phyloP scores from a whole-genome alignment of 345 rosid genomes.

The Populus davidiana region DNA sequence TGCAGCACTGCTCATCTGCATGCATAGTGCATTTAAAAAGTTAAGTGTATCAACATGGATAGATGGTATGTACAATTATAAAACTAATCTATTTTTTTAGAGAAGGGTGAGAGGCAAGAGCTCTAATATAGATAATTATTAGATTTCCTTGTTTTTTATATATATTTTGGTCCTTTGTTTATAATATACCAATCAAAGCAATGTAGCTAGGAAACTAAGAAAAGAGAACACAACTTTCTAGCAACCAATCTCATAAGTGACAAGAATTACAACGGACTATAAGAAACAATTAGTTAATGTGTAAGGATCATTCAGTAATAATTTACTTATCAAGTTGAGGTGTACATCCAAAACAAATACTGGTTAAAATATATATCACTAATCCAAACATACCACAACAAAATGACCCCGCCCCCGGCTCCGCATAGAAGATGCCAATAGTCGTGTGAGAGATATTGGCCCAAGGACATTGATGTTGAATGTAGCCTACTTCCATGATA shows the following conservation, averaged over 20 bases:
- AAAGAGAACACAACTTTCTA: no score
- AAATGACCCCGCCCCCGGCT: slow-evolving; percentile 82
- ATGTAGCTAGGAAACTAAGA: no score
- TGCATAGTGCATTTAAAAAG: slow-evolving; percentile 6
- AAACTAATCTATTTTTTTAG: no score
- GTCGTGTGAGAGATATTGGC: slow-evolving; percentile 77
- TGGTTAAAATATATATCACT: neutral
- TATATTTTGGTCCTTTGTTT: no score
- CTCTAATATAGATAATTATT: no score
- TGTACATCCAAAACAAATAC: neutral
- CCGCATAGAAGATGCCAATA: slow-evolving; percentile 75
- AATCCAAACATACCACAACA: slow-evolving; percentile 77
- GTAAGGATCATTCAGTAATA: neutral
- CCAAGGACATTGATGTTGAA: slow-evolving; percentile 81
- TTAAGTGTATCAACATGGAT: neutral
- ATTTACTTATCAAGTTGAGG: neutral
- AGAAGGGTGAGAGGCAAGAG: no score
- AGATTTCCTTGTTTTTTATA: no score
- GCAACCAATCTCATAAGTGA: no score
- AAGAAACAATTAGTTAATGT: neutral
- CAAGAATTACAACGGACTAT: neutral
- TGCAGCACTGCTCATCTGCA: slow-evolving; percentile 97
- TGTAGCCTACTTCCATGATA: slow-evolving; percentile 56
- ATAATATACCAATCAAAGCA: no score
- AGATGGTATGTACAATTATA: no score